Conservation (phyloP, 805 yeast species). For the Starmerella stellata region DNA sequence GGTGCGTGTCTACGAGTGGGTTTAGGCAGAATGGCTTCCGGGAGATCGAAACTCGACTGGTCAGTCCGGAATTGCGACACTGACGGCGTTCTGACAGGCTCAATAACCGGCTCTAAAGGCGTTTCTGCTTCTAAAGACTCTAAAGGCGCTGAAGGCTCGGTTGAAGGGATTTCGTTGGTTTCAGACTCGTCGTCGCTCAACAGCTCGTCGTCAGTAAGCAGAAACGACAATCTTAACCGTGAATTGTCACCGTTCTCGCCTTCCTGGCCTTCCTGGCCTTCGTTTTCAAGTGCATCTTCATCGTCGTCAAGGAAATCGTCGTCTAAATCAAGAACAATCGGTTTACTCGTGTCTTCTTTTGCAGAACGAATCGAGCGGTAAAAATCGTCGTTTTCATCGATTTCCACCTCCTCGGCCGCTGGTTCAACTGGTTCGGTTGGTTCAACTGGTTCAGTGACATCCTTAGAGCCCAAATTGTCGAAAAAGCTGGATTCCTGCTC, state of each 20-base stretch:
- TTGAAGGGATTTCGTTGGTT: background rate
- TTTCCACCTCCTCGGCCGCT: too few relatives aligned
- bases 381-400: conserved; percentile 5
- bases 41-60: conserved; percentile 22
- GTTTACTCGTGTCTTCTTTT: background rate
- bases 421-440: too few relatives aligned
- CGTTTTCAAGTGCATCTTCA: conserved; percentile 3
- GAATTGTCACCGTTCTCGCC: background rate
- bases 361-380: background rate
- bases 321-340: conserved; percentile 13
- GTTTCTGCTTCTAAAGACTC: too few relatives aligned
- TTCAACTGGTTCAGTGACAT: too few relatives aligned
- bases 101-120: too few relatives aligned
- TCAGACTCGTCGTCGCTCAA: conserved; percentile 19
- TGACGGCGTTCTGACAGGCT: conserved; percentile 9
- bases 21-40: conserved; percentile 20
- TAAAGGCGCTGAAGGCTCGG: conserved; percentile 1
- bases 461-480: too few relatives aligned
- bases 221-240: conserved; percentile 16
- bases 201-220: conserved; percentile 23
- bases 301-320: conserved; percentile 17
- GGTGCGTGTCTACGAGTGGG: conserved; percentile 15
- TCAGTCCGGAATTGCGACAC: conserved; percentile 16
- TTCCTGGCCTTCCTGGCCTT: conserved; percentile 1
- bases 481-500: too few relatives aligned